Conservation (phyloP, 176 grass and related monocot genomes). For the Aegilops speltoides region DNA sequence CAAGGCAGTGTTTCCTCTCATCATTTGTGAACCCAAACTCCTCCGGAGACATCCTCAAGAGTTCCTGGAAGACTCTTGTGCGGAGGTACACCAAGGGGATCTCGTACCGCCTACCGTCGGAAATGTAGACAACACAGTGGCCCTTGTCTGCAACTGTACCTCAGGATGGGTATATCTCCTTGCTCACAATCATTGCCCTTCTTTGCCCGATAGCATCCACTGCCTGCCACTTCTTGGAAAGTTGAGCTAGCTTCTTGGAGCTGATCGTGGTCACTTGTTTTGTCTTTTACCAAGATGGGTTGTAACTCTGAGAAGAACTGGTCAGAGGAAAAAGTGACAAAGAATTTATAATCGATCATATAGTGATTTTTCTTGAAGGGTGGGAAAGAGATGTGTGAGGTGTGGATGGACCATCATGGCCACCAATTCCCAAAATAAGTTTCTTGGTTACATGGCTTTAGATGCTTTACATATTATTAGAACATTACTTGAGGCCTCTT, state of each 20-base stretch:
- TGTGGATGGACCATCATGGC: no score
- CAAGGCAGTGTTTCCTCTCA: constrained; percentile 51
- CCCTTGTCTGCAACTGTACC: constrained; percentile 48
- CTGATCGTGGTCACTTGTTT: constrained; percentile 40
- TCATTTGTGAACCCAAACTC: constrained; percentile 51
- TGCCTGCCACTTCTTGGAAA: constrained; percentile 68
- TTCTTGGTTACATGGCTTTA: background rate
- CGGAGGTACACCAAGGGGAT: constrained; percentile 46
- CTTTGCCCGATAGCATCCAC: constrained; percentile 47
- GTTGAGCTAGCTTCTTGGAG: constrained; percentile 57
- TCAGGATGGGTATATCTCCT: constrained; percentile 26
- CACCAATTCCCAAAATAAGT: background rate
- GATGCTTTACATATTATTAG: background rate
- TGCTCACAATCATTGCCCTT: constrained; percentile 24
- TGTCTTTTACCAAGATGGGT: background rate
- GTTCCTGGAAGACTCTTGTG: constrained; percentile 43
- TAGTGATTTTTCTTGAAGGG: no score
- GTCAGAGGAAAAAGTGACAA: background rate
- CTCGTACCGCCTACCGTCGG: constrained; percentile 45
- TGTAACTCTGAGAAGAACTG: background rate
- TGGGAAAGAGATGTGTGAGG: no score
- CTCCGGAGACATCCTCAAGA: constrained; percentile 37
- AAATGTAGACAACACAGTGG: constrained; percentile 36
- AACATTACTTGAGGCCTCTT: background rate
- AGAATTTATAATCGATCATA: no score